These are phyloP conservation scores for Panellus pusillus DNA, from an alignment of 768 basidiomycete species.

Conservation along the genomic window DNA sequence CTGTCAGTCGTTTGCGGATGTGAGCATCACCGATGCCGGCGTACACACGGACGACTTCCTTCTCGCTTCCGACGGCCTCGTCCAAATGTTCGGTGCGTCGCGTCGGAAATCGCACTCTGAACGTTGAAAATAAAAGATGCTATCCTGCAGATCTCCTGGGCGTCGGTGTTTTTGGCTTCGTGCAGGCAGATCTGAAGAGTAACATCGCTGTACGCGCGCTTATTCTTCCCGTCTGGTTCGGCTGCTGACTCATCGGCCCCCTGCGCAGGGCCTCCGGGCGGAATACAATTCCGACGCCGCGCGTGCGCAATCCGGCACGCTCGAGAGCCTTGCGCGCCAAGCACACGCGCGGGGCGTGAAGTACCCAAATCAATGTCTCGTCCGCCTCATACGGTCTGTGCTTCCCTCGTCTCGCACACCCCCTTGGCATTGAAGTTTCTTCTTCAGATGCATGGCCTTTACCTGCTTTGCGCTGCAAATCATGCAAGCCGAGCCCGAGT, in stretches of 20 bases:
- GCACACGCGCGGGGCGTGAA: conserved; percentile 45
- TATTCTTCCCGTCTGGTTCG: neutral
- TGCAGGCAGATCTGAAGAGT: conserved; percentile 66
- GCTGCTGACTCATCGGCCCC: conserved; percentile 7
- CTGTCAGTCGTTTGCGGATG: conserved; percentile 81
- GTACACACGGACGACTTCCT: conserved; percentile 81
- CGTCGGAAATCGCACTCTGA: neutral
- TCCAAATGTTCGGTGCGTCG: conserved; percentile 65
- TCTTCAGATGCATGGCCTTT: conserved; percentile 61
- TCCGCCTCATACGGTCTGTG: conserved; percentile 64
- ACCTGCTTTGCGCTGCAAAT: conserved; percentile 67
- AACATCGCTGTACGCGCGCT: conserved; percentile 58
- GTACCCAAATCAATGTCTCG: conserved; percentile 60
- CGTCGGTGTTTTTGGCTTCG: conserved; percentile 68
- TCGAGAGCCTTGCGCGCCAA: conserved; percentile 59
- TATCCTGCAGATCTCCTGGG: conserved; percentile 59
- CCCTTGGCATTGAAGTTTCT: neutral
- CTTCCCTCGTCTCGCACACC: conserved; percentile 17
- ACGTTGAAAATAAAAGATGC: conserved; percentile 6
- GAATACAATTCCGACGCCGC: conserved; percentile 40
- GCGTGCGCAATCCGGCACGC: conserved; percentile 47
- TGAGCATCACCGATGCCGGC: conserved; percentile 71
- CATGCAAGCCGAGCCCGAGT: conserved; percentile 52
- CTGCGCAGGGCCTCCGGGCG: conserved; percentile 72
- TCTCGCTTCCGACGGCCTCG: conserved; percentile 85